These are phyloP conservation scores for Protostelium mycophagum DNA, from an alignment of 78 protist genomes.

Conservation along the genomic window DNA sequence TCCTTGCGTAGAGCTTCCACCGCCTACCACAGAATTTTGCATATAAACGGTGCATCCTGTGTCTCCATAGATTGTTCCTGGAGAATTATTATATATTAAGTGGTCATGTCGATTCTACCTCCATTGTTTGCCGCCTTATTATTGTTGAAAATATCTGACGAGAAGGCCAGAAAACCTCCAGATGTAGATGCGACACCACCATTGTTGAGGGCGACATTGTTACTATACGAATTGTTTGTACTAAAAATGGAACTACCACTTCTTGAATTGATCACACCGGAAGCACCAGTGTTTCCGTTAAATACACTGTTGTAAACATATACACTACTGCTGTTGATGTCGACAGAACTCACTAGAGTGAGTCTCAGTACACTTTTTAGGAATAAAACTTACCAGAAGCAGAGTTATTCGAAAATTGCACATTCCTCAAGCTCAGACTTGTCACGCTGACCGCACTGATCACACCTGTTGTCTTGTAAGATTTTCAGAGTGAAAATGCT, in stretches of 20 bases:
- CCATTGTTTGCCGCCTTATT: neutral
- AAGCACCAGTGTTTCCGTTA: neutral
- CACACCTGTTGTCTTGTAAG: neutral
- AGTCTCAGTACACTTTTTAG: neutral
- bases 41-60: neutral
- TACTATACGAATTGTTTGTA: neutral
- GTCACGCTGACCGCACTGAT: neutral
- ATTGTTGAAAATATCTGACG: neutral
- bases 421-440: neutral
- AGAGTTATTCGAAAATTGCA: neutral
- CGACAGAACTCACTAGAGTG: neutral
- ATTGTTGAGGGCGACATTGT: neutral
- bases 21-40: neutral
- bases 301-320: neutral
- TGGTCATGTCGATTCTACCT: neutral
- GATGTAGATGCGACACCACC: neutral
- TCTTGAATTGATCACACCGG: neutral
- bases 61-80: neutral
- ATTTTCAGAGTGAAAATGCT: neutral
- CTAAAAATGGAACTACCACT: neutral
- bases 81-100: too few species aligned
- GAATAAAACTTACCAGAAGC: neutral
- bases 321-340: neutral
- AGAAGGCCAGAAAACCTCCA: neutral
- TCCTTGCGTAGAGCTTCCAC: neutral